Evolutionary conservation across 2,329 filamentous ascomycete species (phyloP).

Genomic region (Penicillium sp.): DNA sequence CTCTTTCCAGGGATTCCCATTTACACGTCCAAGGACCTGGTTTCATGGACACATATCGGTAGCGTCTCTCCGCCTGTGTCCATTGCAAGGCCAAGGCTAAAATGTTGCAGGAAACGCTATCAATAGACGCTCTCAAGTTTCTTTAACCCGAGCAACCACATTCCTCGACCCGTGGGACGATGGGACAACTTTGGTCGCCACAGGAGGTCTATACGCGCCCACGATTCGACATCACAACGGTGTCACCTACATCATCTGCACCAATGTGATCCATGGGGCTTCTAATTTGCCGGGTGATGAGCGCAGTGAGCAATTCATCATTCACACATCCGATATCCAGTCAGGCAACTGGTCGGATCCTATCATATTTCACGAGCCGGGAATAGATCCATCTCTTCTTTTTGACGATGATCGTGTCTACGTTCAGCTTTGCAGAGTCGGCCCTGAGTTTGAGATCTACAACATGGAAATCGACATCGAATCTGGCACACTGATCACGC

Average conservation of each 20-base stretch:
- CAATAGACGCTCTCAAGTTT: conserved; percentile 37
- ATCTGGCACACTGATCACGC: conserved; percentile 3
- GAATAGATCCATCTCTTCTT: conserved; percentile 51
- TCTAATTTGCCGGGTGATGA: conserved; percentile 5
- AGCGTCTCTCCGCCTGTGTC: not conserved
- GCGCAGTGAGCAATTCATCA: conserved; percentile 33
- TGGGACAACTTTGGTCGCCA: conserved; percentile 6
- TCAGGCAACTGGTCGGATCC: conserved; percentile 49
- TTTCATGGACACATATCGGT: conserved; percentile 42
- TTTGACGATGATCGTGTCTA: conserved; percentile 36
- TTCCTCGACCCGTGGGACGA: conserved; percentile 6
- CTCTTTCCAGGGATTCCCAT: conserved; percentile 50
- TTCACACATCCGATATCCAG: conserved; percentile 47
- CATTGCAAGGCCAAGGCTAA: not conserved
- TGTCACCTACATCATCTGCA: conserved; percentile 45
- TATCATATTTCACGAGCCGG: conserved; percentile 39
- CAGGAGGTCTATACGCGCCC: conserved; percentile 44
- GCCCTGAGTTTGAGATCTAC: conserved; percentile 8
- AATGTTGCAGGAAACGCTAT: conserved; percentile 4
- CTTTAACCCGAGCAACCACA: conserved; percentile 26
- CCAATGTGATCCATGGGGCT: conserved; percentile 23
- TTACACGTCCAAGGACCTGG: conserved; percentile 48
- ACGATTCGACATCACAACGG: conserved; percentile 44
- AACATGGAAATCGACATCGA: conserved; percentile 15
- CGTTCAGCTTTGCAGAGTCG: conserved; percentile 25